Base-by-base conservation (phyloP, 495 filamentous ascomycete species). In the Xylaria longipes region DNA sequence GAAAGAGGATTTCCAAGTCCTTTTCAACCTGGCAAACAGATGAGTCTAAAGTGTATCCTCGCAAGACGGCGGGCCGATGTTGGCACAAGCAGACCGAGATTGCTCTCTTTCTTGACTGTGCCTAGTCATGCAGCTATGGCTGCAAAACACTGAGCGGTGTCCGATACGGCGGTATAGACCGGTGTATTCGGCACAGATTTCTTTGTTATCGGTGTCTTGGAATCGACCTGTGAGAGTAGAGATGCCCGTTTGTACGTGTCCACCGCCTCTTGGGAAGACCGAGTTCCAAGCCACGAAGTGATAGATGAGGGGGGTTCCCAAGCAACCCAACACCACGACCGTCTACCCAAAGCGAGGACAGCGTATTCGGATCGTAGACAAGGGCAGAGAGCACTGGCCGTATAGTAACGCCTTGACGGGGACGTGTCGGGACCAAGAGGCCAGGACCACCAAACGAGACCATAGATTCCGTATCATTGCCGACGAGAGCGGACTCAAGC, bases 201-300 rank as follows among this genome's bases (percentile, higher is more conserved):
- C 84, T 83, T 84, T 85, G 83, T 84, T 76, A 67, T 73, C 64
- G 74, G 52, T 77, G 72, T 74, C 79, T 80, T 76, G 81, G 79
- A 85, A 79, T 84, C 82, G 83, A 80, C 78, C 76, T 79, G 77
- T 80, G 78, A 77, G 72, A 76, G 78, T 43, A 78, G 79, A 79
- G 72, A 66, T 73, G 73, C 60, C 57, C 77, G 81, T 84, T 86
- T 84, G 81, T 79, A 74, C 61, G 65, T 62, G 74, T 63, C 82
- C 82, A 85, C 83, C 83, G 82, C 82, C 81, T 75, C 82, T 84
- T 85, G 68, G 72, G 66, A 65, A 62, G 74, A 71, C 80, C 79
- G 80, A 83, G 79, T 80, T 78, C 68, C 65, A 65, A 76, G 76
- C 72, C 74, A 74, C 76, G 72, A 82, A 79, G 70, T 86, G 82